Evolutionary conservation across 768 basidiomycete genomes (phyloP), one percentile per base, ranked within the genome.

Genomic region (Hortiboletus flavorubellus): DNA sequence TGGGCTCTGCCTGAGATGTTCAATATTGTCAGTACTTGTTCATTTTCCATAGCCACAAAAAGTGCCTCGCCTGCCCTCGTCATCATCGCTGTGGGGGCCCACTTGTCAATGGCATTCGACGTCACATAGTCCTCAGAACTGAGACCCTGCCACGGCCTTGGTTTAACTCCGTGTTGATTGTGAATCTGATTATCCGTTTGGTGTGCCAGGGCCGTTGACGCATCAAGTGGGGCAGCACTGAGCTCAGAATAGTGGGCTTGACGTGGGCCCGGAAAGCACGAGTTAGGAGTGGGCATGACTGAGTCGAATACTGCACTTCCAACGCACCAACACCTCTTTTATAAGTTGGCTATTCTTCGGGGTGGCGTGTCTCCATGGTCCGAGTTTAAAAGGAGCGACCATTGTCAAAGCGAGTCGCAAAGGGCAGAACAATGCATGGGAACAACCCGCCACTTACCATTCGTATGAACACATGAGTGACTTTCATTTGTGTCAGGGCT

Each of bases 371-470:
- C 37, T 49, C 49, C 51, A 26, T 34, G 40, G 15, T 48, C 46
- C 10, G n/a, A 40, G 46, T 46, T 48, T 40, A 38, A 53, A 53
- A 30, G 34, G 33, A 51, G 35, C 37, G 47, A 45, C 30, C 56
- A 46, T 56, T 29, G 54, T 61, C 52, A 39, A 52, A 46, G 57
- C 40, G 49, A 34, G 40, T 49, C 43, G 40, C 50, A 51, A 53
- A 57, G 40, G 38, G 48, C 39, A 46, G 39, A 46, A 60, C 38
- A 51, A 53, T 46, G 45, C 30, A 48, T 51, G 33, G 16, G 50
- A 63, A 47, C 18, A 58, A 29, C 34, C 43, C 42, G 53, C 38
- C 55, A 61, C 60, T 44, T 54, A 58, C 46, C 38, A 48, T 50
- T 15, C 37, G 5, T 29, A 49, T 18, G 3, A 43, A 46, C 29